Evolutionary conservation across 2,329 filamentous ascomycete genomes (phyloP).

Genomic region (Alternaria angustiovoidea): DNA sequence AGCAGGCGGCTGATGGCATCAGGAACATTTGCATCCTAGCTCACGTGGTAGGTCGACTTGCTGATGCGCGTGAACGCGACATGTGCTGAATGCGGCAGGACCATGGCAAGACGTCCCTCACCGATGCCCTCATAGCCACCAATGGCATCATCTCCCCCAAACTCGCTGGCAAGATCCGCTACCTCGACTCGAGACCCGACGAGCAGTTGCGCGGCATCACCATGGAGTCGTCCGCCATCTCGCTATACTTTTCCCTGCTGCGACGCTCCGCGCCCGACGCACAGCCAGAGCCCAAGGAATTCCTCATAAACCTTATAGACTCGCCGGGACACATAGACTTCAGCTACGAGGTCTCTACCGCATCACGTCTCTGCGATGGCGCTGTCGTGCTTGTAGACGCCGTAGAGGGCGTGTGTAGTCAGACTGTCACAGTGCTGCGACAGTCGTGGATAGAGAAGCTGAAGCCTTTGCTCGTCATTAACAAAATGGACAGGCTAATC

Average conservation of each 20-base stretch:
- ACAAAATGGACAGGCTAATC: slow-evolving; percentile 95
- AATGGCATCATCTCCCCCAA: slow-evolving; percentile 99
- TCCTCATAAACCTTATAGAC: slow-evolving; percentile 96
- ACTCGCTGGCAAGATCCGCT: slow-evolving; percentile 95
- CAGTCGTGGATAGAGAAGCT: slow-evolving; percentile 97
- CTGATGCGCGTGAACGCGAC: background rate
- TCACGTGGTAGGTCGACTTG: slow-evolving; percentile 17
- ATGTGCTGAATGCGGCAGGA: slow-evolving; percentile 64
- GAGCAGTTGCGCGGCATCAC: slow-evolving; percentile 96
- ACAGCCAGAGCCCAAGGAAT: slow-evolving; percentile 79
- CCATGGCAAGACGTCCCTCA: slow-evolving; percentile 97
- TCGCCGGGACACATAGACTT: slow-evolving; percentile 99
- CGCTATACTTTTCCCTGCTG: slow-evolving; percentile 92
- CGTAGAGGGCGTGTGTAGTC: slow-evolving; percentile 97
- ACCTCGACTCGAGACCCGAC: slow-evolving; percentile 94
- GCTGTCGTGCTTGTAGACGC: slow-evolving; percentile 95
- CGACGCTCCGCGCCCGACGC: slow-evolving; percentile 74
- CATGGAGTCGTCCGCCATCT: slow-evolving; percentile 99
- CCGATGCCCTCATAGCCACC: slow-evolving; percentile 93
- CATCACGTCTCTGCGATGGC: slow-evolving; percentile 91
- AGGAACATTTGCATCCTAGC: slow-evolving; percentile 67
- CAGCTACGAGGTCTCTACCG: slow-evolving; percentile 96
- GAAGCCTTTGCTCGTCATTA: slow-evolving; percentile 93
- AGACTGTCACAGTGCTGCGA: slow-evolving; percentile 94
- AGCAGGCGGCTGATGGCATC: slow-evolving; percentile 86